These are phyloP conservation scores for Pseudotsuga menziesii DNA, from an alignment of 75 land plant species.

Conservation along the genomic window DNA sequence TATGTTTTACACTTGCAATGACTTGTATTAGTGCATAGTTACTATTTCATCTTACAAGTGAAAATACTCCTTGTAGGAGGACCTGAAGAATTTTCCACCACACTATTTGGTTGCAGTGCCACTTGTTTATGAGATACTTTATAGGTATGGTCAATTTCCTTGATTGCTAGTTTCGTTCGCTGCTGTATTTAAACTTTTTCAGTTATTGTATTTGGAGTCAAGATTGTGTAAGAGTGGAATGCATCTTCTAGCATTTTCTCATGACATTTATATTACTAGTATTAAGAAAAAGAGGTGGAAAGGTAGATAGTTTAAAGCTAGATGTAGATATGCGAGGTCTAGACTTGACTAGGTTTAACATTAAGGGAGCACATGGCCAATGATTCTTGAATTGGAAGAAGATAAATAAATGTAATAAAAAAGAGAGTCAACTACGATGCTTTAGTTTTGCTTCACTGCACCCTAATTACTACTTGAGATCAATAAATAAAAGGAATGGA, in stretches of 20 bases:
- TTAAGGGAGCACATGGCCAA: not conserved
- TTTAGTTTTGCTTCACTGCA: not conserved
- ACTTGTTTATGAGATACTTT: constrained; percentile 79
- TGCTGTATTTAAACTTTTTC: not conserved
- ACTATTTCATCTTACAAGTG: not conserved
- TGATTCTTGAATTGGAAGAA: not conserved
- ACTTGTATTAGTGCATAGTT: not conserved
- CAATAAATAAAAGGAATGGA: not conserved
- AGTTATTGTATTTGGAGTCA: not conserved
- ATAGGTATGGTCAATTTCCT: constrained; percentile 45
- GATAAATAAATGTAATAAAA: too few relatives aligned
- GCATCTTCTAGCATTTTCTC: not conserved
- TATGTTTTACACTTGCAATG: not conserved
- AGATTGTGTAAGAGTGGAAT: constrained; percentile 1
- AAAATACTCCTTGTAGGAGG: constrained; percentile 50
- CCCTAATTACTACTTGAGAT: not conserved
- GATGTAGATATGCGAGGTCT: not conserved
- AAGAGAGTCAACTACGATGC: not conserved
- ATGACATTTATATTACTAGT: not conserved
- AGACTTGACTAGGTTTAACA: not conserved
- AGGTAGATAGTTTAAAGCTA: not conserved
- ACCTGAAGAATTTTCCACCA: constrained; percentile 60
- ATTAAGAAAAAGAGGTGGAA: not conserved
- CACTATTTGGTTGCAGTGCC: constrained; percentile 86
- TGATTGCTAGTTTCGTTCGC: not conserved